phyloP scores from a whole-genome alignment of 768 basidiomycete genomes.

The Tubosaeta sp. region DNA sequence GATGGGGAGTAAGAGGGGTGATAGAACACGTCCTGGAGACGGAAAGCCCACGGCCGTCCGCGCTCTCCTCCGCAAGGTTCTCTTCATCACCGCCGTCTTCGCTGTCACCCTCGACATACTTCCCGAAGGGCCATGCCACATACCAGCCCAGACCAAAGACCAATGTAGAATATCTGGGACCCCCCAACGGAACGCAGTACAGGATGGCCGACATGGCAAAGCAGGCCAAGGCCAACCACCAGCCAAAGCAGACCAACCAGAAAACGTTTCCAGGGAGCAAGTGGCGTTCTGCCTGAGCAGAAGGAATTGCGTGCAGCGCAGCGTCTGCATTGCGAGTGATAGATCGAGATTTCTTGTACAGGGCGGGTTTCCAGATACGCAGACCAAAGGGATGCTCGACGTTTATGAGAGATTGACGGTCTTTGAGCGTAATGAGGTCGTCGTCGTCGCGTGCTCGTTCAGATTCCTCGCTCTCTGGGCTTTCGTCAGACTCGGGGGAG shows the following conservation, averaged over 20 bases:
- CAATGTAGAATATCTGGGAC: slow-evolving; percentile 77
- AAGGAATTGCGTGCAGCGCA: slow-evolving; percentile 88
- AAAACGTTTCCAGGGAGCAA: slow-evolving; percentile 91
- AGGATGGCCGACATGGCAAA: slow-evolving; percentile 64
- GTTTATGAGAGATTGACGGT: slow-evolving; percentile 97
- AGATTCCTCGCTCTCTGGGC: slow-evolving; percentile 31
- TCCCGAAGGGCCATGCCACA: slow-evolving; percentile 96
- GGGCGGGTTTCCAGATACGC: slow-evolving; percentile 98
- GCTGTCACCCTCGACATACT: slow-evolving; percentile 88
- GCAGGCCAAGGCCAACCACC: slow-evolving; percentile 83
- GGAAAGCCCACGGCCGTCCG: slow-evolving; percentile 22
- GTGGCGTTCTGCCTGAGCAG: slow-evolving; percentile 90
- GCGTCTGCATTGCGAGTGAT: slow-evolving; percentile 96
- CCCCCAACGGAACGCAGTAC: slow-evolving; percentile 73
- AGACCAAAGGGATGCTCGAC: slow-evolving; percentile 99
- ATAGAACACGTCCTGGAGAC: slow-evolving; percentile 43
- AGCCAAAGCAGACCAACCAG: slow-evolving; percentile 87
- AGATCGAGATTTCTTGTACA: slow-evolving; percentile 96
- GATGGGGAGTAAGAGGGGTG: slow-evolving; percentile 35
- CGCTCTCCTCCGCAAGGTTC: slow-evolving; percentile 25
- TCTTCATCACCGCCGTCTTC: slow-evolving; percentile 41
- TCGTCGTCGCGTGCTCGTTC: slow-evolving; percentile 43
- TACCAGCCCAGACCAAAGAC: slow-evolving; percentile 95
- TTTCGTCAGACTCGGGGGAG: slow-evolving; percentile 38
- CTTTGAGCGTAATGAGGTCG: slow-evolving; percentile 88